Evolutionary conservation across 2,329 filamentous ascomycete species (phyloP).

Genomic region (Cercospora janseana): DNA sequence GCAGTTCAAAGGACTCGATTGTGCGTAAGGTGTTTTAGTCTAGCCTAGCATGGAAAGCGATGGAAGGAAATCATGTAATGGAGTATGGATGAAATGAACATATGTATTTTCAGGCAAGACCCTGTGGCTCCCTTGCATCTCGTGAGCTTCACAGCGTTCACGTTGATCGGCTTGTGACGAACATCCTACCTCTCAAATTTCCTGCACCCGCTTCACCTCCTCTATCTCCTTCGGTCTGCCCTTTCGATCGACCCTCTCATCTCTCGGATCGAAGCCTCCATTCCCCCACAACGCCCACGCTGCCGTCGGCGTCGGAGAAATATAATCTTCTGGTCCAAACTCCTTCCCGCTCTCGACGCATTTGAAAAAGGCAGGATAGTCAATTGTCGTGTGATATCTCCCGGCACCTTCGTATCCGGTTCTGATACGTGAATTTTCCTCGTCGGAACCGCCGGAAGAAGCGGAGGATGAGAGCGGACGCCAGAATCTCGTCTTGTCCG

Average conservation of each 20-base stretch:
- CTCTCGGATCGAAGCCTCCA: constrained; percentile 88
- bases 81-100: too few relatives aligned
- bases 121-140: too few relatives aligned
- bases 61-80: too few relatives aligned
- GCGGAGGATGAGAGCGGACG: too few relatives aligned
- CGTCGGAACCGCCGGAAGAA: not conserved
- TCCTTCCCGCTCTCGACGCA: constrained; percentile 65
- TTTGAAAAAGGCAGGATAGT: constrained; percentile 85
- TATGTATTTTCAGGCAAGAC: too few relatives aligned
- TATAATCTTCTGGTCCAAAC: constrained; percentile 88
- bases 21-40: too few relatives aligned
- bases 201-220: constrained; percentile 15
- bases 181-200: too few relatives aligned
- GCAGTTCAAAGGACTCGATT: too few relatives aligned
- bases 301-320: constrained; percentile 70
- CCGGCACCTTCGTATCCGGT: constrained; percentile 54
- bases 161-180: too few relatives aligned
- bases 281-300: constrained; percentile 96
- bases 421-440: not conserved
- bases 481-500: constrained; percentile 71
- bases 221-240: constrained; percentile 47
- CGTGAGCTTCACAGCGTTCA: too few relatives aligned
- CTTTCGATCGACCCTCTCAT: constrained; percentile 83
- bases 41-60: too few relatives aligned
- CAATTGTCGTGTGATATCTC: constrained; percentile 82